Percentiles rank a stretch among this genome's conserved stretches.
These are phyloP conservation scores for Aspergillus sp. DNA, from an alignment of 2,329 filamentous ascomycete species.

Conservation along the genomic window DNA sequence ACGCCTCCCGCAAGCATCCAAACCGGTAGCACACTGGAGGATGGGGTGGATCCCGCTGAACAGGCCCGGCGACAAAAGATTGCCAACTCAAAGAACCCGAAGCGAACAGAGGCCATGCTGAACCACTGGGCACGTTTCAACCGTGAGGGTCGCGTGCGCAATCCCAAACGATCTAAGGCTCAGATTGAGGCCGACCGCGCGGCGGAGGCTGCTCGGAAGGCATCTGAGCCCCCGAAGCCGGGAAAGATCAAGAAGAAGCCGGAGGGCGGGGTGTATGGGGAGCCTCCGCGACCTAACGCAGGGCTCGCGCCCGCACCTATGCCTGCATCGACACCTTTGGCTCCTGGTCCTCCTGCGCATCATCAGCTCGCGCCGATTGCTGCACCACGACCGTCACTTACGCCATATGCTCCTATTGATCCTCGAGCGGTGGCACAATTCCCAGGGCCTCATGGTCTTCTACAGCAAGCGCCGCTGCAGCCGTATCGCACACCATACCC, in stretches of 20 bases:
- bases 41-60: conserved; percentile 32
- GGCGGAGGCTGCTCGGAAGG: conserved; percentile 32
- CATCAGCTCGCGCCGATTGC: conserved; percentile 24
- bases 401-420: conserved; percentile 35
- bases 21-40: conserved; percentile 22
- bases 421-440: conserved; percentile 24
- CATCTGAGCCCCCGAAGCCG: conserved; percentile 28
- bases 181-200: conserved; percentile 46
- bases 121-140: conserved; percentile 50
- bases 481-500: conserved; percentile 30
- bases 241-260: conserved; percentile 30
- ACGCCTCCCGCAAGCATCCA: conserved; percentile 14
- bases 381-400: conserved; percentile 21
- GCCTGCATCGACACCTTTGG: conserved; percentile 18
- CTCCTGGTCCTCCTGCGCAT: conserved; percentile 18
- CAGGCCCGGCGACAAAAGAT: conserved; percentile 42
- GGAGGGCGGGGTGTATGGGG: conserved; percentile 21
- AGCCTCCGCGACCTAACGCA: conserved; percentile 22
- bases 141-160: conserved; percentile 45
- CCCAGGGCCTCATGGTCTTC: conserved; percentile 19
- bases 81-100: conserved; percentile 47
- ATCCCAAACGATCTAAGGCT: conserved; percentile 48
- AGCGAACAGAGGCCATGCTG: conserved; percentile 48
- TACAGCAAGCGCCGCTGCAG: conserved; percentile 24
- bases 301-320: conserved; percentile 24